phyloP scores from a whole-genome alignment of 345 rosid species.

The Angophora floribunda region DNA sequence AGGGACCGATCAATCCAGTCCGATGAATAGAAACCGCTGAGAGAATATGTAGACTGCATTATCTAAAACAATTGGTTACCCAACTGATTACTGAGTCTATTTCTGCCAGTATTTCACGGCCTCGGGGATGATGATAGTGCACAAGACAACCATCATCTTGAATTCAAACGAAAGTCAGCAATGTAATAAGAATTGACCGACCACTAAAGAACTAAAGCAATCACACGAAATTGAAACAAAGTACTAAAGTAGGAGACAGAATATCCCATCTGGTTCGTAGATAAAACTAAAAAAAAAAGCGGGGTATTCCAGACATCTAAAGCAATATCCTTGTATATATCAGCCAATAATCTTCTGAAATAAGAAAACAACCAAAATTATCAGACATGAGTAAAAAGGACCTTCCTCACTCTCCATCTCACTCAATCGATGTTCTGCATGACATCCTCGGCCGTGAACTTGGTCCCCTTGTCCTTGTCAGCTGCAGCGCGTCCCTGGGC shows the following conservation, averaged over 20 bases:
- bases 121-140: not conserved
- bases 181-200: not conserved
- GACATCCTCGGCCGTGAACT: constrained; percentile 11
- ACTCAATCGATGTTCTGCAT: not conserved
- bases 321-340: not conserved
- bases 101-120: not conserved
- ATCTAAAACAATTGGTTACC: not conserved
- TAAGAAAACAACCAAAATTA: not conserved
- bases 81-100: not conserved
- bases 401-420: not conserved
- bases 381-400: not conserved
- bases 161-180: not conserved
- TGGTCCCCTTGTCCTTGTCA: constrained; percentile 13
- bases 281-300: not conserved
- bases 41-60: not conserved
- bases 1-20: not conserved
- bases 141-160: not conserved
- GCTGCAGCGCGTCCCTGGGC: constrained; percentile 10
- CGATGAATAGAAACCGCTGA: not conserved
- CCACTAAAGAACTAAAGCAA: not conserved
- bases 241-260: not conserved
- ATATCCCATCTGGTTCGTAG: not conserved
- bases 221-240: not conserved
- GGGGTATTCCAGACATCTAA: not conserved
- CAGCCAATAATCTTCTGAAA: not conserved